Base-by-base conservation (phyloP, 2,329 filamentous ascomycete species). In the Aureobasidium melanogenum region DNA sequence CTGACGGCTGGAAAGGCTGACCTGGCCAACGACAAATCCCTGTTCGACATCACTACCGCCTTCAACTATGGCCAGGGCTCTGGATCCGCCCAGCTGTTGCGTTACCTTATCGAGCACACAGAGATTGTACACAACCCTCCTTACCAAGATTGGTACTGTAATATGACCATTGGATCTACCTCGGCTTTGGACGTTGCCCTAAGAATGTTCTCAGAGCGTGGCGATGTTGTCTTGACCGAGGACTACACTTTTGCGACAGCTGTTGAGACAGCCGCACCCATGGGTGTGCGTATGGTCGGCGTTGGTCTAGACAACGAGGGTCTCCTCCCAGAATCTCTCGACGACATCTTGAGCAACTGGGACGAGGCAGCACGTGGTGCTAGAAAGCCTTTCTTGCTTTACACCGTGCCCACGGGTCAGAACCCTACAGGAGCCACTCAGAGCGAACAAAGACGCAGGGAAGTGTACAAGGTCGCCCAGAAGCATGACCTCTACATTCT, bases 101-200 rank as follows among this genome's bases (percentile, higher is more conserved):
- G 94, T 63, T 97, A 89, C 77, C 81, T 97, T 55, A 95, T 92
- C 0, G 94, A 99, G 78, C 94, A 97, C 75, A 96, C 92, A 0
- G 93, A 99, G 76, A 84, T 97, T 61, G 85, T 96, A 17, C 89
- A 91, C 74, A 81, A 84, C 64, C 92, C 93, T 17, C 90, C 89
- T 0, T 97, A 97, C 72, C 82, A 86, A 19, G 92, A 99, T 76
- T 99, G 94, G 94, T 81, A 84, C 65, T 89, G 89, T 68, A 87
- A 86, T 60, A 81, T 97, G 77, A 92, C 87, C 2, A 83, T 93
- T 43, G 94, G 93, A 58, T 94, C 87, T 74, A 97, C 94, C 0
- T 90, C 85, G 26, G 87, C 89, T 0, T 82, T 96, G 66, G 94
- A 97, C 69, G 88, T 93, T 74, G 81, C 88, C 1, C 78, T 96